Percentiles rank a stretch among this genome's conserved stretches.
Evolutionary conservation across 352 stramenopile genomes (phyloP).

Genomic region (Aphanomyces astaci): DNA sequence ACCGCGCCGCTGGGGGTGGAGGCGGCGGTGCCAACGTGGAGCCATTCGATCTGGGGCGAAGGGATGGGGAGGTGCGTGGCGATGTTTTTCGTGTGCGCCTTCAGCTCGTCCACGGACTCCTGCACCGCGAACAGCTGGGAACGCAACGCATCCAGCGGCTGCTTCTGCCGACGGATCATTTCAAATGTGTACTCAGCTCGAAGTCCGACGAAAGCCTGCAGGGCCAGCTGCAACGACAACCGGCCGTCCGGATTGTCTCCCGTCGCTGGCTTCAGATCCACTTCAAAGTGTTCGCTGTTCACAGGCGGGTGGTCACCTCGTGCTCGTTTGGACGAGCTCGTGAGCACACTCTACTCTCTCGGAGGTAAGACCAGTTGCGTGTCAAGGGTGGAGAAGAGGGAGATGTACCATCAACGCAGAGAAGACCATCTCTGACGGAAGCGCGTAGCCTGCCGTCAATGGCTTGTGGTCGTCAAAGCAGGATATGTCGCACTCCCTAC

Average conservation of each 20-base stretch:
- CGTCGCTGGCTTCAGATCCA: background rate
- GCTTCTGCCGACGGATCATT: background rate
- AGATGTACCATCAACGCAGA: background rate
- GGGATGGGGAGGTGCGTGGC: no score
- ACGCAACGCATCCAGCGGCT: background rate
- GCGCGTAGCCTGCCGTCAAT: background rate
- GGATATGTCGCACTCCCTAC: background rate
- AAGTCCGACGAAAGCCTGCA: background rate
- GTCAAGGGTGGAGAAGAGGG: no score
- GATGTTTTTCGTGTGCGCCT: background rate
- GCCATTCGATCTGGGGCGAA: background rate
- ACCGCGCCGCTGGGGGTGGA: background rate
- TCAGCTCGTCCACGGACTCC: background rate
- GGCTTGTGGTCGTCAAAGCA: conserved; percentile 16
- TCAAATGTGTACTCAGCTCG: conserved; percentile 7
- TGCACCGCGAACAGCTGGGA: background rate
- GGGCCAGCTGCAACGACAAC: background rate
- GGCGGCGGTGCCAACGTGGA: background rate
- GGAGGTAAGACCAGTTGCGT: no score
- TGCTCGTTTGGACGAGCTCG: background rate
- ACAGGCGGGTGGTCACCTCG: background rate
- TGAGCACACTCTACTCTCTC: background rate
- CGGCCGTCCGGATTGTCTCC: background rate
- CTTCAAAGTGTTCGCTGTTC: background rate
- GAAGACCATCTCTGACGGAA: background rate